phyloP scores from a whole-genome alignment of 257 asterid species.

The Rehmannia glutinosa region DNA sequence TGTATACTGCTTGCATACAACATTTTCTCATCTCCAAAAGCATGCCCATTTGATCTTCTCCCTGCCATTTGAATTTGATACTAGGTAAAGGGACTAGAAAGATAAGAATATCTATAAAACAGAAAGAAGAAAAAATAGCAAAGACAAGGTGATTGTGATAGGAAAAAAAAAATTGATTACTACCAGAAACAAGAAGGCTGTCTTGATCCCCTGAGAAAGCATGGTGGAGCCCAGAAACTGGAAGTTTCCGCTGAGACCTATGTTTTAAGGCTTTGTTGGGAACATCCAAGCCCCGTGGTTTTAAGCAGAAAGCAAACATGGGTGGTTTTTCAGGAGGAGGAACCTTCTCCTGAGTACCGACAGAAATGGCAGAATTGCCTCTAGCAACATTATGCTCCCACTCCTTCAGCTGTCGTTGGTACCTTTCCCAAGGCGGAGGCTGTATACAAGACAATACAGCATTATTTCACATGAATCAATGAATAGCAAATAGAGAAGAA shows the following conservation, averaged over 20 bases:
- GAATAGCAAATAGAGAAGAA: background rate
- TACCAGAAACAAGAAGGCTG: constrained; percentile 52
- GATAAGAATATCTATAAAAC: background rate
- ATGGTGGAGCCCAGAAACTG: constrained; percentile 62
- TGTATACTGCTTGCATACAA: constrained; percentile 34
- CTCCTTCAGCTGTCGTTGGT: constrained; percentile 78
- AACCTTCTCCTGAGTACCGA: constrained; percentile 49
- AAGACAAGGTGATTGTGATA: background rate
- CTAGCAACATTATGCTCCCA: constrained; percentile 73
- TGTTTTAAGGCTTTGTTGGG: constrained; percentile 87
- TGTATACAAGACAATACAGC: constrained; percentile 31
- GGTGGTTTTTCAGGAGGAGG: constrained; percentile 71
- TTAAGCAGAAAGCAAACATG: constrained; percentile 88
- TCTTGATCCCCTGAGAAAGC: constrained; percentile 59
- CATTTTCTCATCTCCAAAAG: constrained; percentile 51
- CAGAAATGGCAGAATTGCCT: constrained; percentile 37
- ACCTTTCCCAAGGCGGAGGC: constrained; percentile 95
- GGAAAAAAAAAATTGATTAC: constrained; percentile 15
- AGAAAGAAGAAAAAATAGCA: background rate
- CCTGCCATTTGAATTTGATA: constrained; percentile 41
- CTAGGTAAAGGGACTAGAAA: background rate
- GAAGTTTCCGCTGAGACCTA: constrained; percentile 74
- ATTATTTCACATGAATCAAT: constrained; percentile 4
- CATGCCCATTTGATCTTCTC: constrained; percentile 57
- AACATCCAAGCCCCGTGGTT: constrained; percentile 89